Conservation (phyloP, 805 yeast genomes). For the Wickerhamomyces mucosus region DNA sequence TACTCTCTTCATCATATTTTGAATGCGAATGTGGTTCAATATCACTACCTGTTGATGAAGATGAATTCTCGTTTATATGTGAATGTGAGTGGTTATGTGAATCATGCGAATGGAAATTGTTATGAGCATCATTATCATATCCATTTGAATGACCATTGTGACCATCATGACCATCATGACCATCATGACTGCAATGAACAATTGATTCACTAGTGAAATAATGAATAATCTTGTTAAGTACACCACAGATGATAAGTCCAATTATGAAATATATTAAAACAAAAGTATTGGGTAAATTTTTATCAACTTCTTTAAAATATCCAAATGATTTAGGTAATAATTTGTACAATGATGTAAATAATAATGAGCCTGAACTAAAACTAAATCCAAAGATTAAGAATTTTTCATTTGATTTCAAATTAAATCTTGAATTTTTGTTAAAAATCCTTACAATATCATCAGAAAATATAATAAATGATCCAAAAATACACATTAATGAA, state of each 20-base stretch:
- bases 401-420: constrained; percentile 46
- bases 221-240: constrained; percentile 61
- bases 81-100: constrained; percentile 9
- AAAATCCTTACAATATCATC: constrained; percentile 44
- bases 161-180: constrained; percentile 4
- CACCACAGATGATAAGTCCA: constrained; percentile 55
- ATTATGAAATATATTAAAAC: constrained; percentile 37
- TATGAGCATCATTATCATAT: constrained; percentile 1
- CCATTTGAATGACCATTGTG: no score
- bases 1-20: constrained; percentile 3
- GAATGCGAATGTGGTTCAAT: constrained; percentile 1
- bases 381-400: constrained; percentile 71
- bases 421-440: constrained; percentile 37
- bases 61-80: constrained; percentile 1
- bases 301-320: constrained; percentile 11
- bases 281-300: constrained; percentile 23
- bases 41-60: constrained; percentile 1
- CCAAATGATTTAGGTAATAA: constrained; percentile 59
- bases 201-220: constrained; percentile 69
- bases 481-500: constrained; percentile 61
- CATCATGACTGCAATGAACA: constrained; percentile 70
- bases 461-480: constrained; percentile 54
- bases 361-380: constrained; percentile 72
- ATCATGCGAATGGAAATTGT: constrained; percentile 10
- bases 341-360: constrained; percentile 68